A percentile compares a stretch with the other conserved stretches of the same genome.
phyloP scores from a whole-genome alignment of 2,329 filamentous ascomycete genomes.

The Nothophoma quercina region DNA sequence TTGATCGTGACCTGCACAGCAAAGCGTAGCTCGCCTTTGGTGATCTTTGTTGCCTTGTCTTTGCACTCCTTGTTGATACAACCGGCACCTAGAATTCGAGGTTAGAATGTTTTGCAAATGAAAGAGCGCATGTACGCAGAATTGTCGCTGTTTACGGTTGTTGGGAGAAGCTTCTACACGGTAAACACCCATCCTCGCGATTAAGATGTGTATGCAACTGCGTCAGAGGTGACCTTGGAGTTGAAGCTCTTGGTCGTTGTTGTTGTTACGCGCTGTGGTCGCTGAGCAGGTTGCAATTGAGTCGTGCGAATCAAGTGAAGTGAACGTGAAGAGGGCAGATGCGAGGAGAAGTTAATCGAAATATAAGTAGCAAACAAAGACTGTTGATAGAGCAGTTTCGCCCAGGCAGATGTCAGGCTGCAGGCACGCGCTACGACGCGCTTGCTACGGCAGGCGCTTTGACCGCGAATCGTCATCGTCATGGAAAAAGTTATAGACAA shows the following conservation, averaged over 20 bases:
- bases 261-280: background rate
- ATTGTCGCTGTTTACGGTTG: slow-evolving; percentile 56
- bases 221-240: background rate
- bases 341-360: background rate
- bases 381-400: slow-evolving; percentile 1
- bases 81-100: slow-evolving; percentile 37
- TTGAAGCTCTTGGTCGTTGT: background rate
- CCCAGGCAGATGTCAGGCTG: slow-evolving; percentile 17
- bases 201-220: slow-evolving; percentile 5
- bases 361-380: slow-evolving; percentile 4
- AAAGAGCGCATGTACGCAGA: background rate
- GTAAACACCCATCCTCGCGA: slow-evolving; percentile 34
- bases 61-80: slow-evolving; percentile 80
- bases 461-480: slow-evolving; percentile 27
- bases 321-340: background rate
- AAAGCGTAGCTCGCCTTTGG: slow-evolving; percentile 74
- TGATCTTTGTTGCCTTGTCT: slow-evolving; percentile 71
- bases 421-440: slow-evolving; percentile 14
- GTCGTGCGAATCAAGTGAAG: no score
- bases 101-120: background rate
- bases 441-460: slow-evolving; percentile 16
- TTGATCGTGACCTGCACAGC: slow-evolving; percentile 73
- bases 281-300: no score
- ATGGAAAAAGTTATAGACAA: slow-evolving; percentile 38
- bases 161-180: slow-evolving; percentile 51